Evolutionary conservation across 1,284 basidiomycete species (phyloP), one percentile per base, ranked within the genome.

Genomic region (Malassezia obtusa): DNA sequence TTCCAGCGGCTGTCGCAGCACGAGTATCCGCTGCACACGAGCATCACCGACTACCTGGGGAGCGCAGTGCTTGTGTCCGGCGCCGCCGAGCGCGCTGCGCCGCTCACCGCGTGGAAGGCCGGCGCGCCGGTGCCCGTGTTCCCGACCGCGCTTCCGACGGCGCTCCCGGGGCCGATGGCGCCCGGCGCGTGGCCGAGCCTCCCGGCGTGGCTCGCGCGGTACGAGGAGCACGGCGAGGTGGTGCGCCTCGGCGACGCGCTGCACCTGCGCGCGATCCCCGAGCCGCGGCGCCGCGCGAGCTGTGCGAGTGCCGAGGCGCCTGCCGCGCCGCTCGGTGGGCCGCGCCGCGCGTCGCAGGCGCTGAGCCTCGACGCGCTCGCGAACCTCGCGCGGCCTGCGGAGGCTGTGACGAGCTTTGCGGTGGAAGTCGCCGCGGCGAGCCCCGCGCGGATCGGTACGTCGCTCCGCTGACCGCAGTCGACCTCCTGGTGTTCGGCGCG

Each of bases 401-500:
- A 33, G 14, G 44, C 28, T 28, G 32, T 14, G 19, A 11, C 19
- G 31, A 31, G 35, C 14, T 55, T 48, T n/a, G 33, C 35, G 4
- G 52, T 55, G 2, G 52, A 55, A 28, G 21, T 55, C 2, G 37
- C 39, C 39, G 62, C 67, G 6, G 70, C 61, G 0, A 65, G 67
- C 2, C 52, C 67, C 19, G 63, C 66, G 22, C 60, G 67, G 3
- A 19, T 55, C 44, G 38, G 38, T 40, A 40, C 26, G 38, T 40
- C 9, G 9, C 12, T 1, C 8, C 26, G 1, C 38, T 40, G 15
- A 40, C 38, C n/a, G n/a, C 38, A 40, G 63, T 72, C 38, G 71
- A 73, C 38, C 45, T 72, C 2, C 59, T 73, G 24, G 70, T 72
- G 15, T 61, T 73, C 52, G 70, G 69, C 1, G 60, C 72, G 1